Conservation (phyloP, 2,329 filamentous ascomycete species). For the Nemania sp. region DNA sequence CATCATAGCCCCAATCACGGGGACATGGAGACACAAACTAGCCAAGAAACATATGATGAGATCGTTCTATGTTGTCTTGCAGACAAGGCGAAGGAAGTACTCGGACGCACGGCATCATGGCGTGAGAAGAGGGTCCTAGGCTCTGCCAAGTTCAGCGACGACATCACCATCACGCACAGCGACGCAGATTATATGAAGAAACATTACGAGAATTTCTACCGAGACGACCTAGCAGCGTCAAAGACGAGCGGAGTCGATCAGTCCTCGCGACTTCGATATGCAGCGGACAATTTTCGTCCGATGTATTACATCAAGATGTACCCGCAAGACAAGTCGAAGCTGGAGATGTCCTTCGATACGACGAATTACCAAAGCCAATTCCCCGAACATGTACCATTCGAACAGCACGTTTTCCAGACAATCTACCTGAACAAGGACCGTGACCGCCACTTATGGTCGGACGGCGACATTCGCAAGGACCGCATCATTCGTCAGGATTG, state of each 20-base stretch:
- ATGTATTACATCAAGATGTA: conserved; percentile 64
- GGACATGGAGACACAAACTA: conserved; percentile 42
- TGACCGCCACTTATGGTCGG: conserved; percentile 57
- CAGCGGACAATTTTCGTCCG: conserved; percentile 47
- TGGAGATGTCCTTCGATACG: conserved; percentile 58
- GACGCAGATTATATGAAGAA: conserved; percentile 67
- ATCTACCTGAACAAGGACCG: conserved; percentile 63
- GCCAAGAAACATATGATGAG: conserved; percentile 65
- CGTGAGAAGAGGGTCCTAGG: conserved; percentile 69
- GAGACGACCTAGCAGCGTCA: conserved; percentile 47
- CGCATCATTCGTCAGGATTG: conserved; percentile 61
- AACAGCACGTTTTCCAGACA: conserved; percentile 46
- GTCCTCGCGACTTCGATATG: conserved; percentile 44
- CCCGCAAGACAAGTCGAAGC: conserved; percentile 53
- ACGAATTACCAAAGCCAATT: conserved; percentile 63
- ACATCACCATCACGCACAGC: conserved; percentile 71
- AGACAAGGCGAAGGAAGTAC: conserved; percentile 64
- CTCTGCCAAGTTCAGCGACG: conserved; percentile 70
- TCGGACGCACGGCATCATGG: conserved; percentile 60
- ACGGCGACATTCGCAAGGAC: conserved; percentile 54
- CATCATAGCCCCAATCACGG: conserved; percentile 39
- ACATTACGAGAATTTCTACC: conserved; percentile 68
- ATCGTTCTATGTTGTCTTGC: conserved; percentile 67
- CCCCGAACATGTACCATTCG: conserved; percentile 51
- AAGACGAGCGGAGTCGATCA: conserved; percentile 43